These are phyloP conservation scores for Ceratocystis destructans DNA, from an alignment of 2,329 filamentous ascomycete species.

Conservation along the genomic window DNA sequence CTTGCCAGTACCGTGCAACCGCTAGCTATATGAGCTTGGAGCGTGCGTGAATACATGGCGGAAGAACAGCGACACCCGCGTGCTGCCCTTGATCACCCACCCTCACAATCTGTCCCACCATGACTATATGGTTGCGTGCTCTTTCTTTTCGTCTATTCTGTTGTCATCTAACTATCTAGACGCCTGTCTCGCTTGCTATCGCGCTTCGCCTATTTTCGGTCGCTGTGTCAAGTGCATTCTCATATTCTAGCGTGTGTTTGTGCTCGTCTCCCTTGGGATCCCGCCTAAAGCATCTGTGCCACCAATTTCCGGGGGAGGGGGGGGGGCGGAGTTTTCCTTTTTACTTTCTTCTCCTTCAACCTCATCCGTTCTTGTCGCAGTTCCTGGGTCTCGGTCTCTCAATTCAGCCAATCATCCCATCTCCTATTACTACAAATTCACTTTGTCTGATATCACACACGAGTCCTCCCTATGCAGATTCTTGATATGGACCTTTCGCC, in stretches of 20 bases:
- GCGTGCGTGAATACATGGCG: not conserved
- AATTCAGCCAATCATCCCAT: not conserved
- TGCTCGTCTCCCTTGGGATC: not conserved
- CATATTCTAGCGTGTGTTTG: not conserved
- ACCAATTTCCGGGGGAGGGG: not conserved
- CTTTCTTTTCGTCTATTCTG: not conserved
- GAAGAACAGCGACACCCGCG: not conserved
- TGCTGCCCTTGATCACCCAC: not conserved
- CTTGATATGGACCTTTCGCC: not conserved
- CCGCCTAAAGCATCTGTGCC: not conserved
- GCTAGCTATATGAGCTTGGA: not conserved
- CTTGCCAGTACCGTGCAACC: too few relatives aligned
- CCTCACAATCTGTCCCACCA: not conserved
- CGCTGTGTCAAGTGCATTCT: not conserved
- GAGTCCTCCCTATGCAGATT: not conserved
- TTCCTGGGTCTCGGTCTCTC: not conserved
- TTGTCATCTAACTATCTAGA: not conserved
- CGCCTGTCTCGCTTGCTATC: not conserved
- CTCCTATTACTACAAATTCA: not conserved
- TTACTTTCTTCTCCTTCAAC: not conserved
- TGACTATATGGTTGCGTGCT: not conserved
- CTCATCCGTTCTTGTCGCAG: not conserved
- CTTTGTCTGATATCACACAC: not conserved
- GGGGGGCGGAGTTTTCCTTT: not conserved
- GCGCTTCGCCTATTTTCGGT: not conserved